phyloP scores from a whole-genome alignment of 331 rosid species.

The Rosa hybrid region DNA sequence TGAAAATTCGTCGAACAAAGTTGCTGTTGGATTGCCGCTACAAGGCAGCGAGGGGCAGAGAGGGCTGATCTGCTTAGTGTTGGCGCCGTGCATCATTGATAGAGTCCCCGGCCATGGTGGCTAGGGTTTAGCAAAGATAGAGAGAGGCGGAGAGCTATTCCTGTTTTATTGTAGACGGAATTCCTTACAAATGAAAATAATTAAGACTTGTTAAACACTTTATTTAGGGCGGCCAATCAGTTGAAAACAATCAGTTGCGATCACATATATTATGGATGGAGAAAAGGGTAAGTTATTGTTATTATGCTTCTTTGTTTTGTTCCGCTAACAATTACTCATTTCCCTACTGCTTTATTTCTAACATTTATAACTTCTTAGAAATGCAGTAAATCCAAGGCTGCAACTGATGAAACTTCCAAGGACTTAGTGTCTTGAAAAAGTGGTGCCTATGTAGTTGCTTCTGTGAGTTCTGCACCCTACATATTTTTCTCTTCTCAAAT shows the following conservation, averaged over 20 bases:
- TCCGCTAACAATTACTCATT: neutral
- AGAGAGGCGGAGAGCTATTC: too few relatives aligned
- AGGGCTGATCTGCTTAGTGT: too few relatives aligned
- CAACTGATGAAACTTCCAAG: conserved; percentile 47
- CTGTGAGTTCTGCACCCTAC: conserved; percentile 46
- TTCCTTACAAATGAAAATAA: too few relatives aligned
- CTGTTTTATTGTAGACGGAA: too few relatives aligned
- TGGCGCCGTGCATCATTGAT: too few relatives aligned
- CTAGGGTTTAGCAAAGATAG: too few relatives aligned
- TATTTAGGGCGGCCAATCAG: too few relatives aligned
- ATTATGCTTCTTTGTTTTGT: neutral
- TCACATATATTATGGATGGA: conserved; percentile 96
- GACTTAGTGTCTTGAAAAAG: conserved; percentile 56
- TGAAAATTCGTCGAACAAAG: too few relatives aligned
- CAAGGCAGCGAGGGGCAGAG: too few relatives aligned
- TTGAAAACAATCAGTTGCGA: conserved; percentile 95
- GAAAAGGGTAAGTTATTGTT: conserved; percentile 53
- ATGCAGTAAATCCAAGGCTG: conserved; percentile 49
- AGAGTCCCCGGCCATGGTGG: too few relatives aligned
- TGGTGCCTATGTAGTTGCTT: conserved; percentile 86
- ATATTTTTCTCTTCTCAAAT: neutral
- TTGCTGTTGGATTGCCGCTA: too few relatives aligned
- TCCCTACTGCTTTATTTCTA: neutral
- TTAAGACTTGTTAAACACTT: too few relatives aligned
- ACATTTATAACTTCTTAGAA: conserved; percentile 46